Base-by-base conservation (phyloP, 768 basidiomycete genomes). In the Lentinula sp. region DNA sequence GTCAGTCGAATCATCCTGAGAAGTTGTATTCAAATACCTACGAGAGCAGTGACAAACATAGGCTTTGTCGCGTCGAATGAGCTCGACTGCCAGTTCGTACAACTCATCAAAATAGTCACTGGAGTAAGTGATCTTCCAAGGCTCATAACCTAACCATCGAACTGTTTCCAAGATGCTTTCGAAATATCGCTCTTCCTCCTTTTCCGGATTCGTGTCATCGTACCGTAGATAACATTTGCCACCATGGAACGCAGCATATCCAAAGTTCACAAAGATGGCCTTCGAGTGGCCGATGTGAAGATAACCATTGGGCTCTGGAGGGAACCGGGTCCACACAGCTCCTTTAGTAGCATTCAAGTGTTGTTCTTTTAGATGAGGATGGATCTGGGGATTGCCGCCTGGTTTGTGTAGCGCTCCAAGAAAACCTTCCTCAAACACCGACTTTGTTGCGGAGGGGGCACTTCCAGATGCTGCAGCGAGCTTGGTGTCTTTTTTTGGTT, bases 111-210 rank as follows among this genome's bases (percentile, higher is more conserved):
- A 99, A 74, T 99, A 92, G 73, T 98, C 96, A 70, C 94, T 97
- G 52, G 96, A 98, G 75, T 98, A 98, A 4, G 97, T 98, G 79
- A 99, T 95, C 74, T 93, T 93, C 92, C 91, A 98, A 3, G 97
- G 97, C 71, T 98, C 96, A 68, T 85, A 99, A 1, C 97, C 97
- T 18, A 99, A 81, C 97, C 97, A 99, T 64, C 95, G 82, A 39
- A 98, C 83, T 68, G 89, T 93, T 75, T 98, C 95, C 69, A 98
- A 76, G 60, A 98, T 98, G 62, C 91, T 96, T 71, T 96, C 95
- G 66, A 98, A 98, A 73, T 97, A 99, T 65, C 85, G 80, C 39
- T 85, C 94, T 76, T 99, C 97, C 72, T 99, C 97, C 61, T 94
- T 94, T 75, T 97, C 95, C 0, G 97, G 97, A 72, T 99, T 99